phyloP scores from a whole-genome alignment of 208 protist species.

The Leishmania guyanensis region DNA sequence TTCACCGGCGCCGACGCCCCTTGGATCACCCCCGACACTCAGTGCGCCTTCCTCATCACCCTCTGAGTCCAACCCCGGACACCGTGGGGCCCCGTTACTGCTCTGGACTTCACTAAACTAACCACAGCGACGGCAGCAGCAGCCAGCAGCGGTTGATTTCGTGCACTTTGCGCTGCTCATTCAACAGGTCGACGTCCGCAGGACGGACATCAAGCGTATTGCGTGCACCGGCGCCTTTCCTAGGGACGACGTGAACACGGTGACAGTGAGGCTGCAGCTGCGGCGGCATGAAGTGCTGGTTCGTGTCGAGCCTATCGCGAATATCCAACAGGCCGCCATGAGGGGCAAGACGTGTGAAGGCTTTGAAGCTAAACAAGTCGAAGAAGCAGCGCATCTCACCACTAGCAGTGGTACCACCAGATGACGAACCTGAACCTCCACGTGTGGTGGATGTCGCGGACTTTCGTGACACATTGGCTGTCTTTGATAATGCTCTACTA shows the following conservation, averaged over 20 bases:
- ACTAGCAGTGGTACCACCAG: background rate
- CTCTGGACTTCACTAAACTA: background rate
- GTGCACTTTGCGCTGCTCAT: conserved; percentile 44
- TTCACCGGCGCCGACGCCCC: background rate
- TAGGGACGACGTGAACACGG: conserved; percentile 24
- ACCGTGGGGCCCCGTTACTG: background rate
- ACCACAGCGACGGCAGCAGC: conserved; percentile 1
- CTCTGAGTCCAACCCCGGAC: background rate
- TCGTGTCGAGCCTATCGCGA: conserved; percentile 22
- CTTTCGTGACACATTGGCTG: conserved; percentile 40
- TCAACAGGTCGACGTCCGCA: conserved; percentile 47
- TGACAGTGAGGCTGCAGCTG: conserved; percentile 32
- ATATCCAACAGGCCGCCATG: conserved; percentile 20
- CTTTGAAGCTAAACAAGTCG: background rate
- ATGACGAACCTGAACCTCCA: background rate
- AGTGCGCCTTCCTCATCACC: background rate
- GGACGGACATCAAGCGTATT: conserved; percentile 56
- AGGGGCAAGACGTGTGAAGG: conserved; percentile 13
- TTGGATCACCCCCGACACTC: background rate
- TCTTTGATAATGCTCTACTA: conserved; percentile 57
- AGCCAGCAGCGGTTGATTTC: background rate
- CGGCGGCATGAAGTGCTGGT: conserved; percentile 31
- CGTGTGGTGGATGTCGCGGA: conserved; percentile 27
- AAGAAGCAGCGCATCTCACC: background rate
- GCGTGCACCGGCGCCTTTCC: conserved; percentile 34